These are phyloP conservation scores for Aspergillus aculeatus DNA, from an alignment of 2,329 filamentous ascomycete species.

Conservation along the genomic window DNA sequence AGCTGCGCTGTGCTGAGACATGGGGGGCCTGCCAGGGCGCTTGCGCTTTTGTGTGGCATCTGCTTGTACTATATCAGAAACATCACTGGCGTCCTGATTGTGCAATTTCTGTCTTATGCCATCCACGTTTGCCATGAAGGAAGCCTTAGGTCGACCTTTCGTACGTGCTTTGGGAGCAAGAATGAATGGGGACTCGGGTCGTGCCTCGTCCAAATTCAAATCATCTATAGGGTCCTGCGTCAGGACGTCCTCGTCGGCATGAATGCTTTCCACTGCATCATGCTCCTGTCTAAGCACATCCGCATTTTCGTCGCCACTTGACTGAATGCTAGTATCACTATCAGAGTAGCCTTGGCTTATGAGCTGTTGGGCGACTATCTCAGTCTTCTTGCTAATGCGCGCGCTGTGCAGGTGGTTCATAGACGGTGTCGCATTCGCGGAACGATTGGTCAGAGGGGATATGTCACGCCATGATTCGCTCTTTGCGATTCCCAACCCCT, in stretches of 20 bases:
- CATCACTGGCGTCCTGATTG: not conserved
- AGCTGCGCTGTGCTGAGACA: conserved; percentile 22
- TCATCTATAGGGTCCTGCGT: conserved; percentile 19
- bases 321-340: conserved; percentile 30
- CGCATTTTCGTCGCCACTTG: conserved; percentile 36
- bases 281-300: conserved; percentile 27
- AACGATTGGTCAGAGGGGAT: conserved; percentile 38
- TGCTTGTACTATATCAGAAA: conserved; percentile 16
- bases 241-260: conserved; percentile 26
- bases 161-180: conserved; percentile 13
- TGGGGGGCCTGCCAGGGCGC: conserved; percentile 33
- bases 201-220: conserved; percentile 17
- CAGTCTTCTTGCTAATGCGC: conserved; percentile 21
- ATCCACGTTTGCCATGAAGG: conserved; percentile 20
- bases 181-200: conserved; percentile 20
- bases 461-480: conserved; percentile 27
- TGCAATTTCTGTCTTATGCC: conserved; percentile 1
- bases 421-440: conserved; percentile 32
- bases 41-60: conserved; percentile 25
- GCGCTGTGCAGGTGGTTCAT: conserved; percentile 25
- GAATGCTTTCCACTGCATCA: conserved; percentile 27
- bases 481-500: conserved; percentile 24
- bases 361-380: conserved; percentile 21
- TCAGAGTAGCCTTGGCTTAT: conserved; percentile 36
- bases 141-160: conserved; percentile 14